These are phyloP conservation scores for Astraeus odoratus DNA, from an alignment of 768 basidiomycete genomes.

Conservation along the genomic window DNA sequence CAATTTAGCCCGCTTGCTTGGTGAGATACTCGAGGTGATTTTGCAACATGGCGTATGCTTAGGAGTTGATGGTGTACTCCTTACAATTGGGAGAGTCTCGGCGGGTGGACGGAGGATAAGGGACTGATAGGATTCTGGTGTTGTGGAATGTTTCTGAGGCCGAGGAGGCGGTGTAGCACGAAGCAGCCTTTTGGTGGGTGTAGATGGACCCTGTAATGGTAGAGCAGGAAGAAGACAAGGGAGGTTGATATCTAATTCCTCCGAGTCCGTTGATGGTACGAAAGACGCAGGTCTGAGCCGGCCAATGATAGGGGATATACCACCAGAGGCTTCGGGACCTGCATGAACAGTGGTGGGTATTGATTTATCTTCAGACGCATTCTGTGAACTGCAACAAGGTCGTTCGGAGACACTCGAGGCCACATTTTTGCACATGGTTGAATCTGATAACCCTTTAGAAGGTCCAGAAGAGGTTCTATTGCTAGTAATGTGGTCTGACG, in stretches of 20 bases:
- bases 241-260: constrained; percentile 3
- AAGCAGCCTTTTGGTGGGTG: constrained; percentile 20
- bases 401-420: constrained; percentile 2
- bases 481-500: background rate
- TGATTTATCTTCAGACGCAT: constrained; percentile 1
- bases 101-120: constrained; percentile 21
- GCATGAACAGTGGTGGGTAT: background rate
- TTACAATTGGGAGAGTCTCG: constrained; percentile 20
- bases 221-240: constrained; percentile 5
- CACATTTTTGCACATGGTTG: constrained; percentile 2
- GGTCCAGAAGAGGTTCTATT: constrained; percentile 11
- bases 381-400: constrained; percentile 6
- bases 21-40: constrained; percentile 20
- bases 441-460: constrained; percentile 20
- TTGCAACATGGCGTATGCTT: constrained; percentile 18
- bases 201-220: constrained; percentile 17
- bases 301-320: constrained; percentile 18
- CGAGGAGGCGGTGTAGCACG: constrained; percentile 29
- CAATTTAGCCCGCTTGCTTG: constrained; percentile 32
- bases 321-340: background rate
- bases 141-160: constrained; percentile 29
- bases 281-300: constrained; percentile 25
- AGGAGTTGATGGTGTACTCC: constrained; percentile 28
- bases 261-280: constrained; percentile 2
- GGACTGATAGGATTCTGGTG: constrained; percentile 27